Base-by-base conservation (phyloP, 257 asterid genomes). In the Asclepias syriaca region DNA sequence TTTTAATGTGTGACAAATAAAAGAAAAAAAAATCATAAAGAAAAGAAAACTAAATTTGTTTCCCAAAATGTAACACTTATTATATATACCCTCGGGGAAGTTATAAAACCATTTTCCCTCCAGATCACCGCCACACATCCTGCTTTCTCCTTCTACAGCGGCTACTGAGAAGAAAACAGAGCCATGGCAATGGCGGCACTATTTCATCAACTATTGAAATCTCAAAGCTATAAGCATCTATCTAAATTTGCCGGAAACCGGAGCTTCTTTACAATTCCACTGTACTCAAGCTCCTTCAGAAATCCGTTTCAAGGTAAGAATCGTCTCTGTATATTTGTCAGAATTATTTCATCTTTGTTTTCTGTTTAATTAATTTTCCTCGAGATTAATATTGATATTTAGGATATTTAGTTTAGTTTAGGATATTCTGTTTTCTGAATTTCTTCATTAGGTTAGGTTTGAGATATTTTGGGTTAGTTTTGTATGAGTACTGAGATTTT, bases 301-400 rank as follows among this genome's bases (percentile, higher is more conserved):
- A 75, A 53, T 66, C 74, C 76, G 19, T 68, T 65, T 64, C 96
- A 82, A 83, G 91, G 95, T 85, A 53, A 64, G 69, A 43, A 21
- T 40, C 10, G 46, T 16, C 45, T 65, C 3, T 32, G 13, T 16
- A 9, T 32, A 40, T 29, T 2, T 18, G 13, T 51, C 56, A 10
- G n/a, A 8, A 11, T n/a, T 24, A 40, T 15, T 18, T 40, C 56
- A 43, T 8, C 27, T 13, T n/a, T 27, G 0, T 9, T 69, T 22
- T 43, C 24, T 18, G 9, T 37, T 32, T 50, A 43, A 18, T 3
- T 21, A n/a, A 27, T 16, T 63, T 39, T 16, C 19, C 8, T n/a
- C 37, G 2, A 4, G 51, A 6, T 22, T 58, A 4, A 3, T 34
- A 49, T 10, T 49, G 51, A 51, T 7, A 22, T 54, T 46, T 50